phyloP scores from a whole-genome alignment of 495 filamentous ascomycete species.

The Paragyromitra xinjiangensis region DNA sequence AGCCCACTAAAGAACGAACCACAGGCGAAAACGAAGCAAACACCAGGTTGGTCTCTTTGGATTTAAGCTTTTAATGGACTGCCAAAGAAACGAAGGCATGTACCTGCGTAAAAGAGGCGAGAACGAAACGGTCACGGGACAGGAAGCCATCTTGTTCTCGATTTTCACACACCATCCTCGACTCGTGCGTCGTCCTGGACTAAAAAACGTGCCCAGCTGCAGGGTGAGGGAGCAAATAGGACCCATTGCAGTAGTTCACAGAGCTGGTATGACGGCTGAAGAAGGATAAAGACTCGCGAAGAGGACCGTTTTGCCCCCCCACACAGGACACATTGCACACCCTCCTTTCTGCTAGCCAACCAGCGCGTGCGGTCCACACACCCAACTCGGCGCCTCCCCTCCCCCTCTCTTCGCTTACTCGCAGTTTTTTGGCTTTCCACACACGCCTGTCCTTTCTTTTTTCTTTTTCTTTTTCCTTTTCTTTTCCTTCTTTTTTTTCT shows the following conservation, averaged over 20 bases:
- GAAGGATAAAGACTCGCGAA: conserved; percentile 44
- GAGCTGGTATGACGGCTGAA: conserved; percentile 47
- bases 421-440: conserved; percentile 31
- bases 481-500: too few relatives aligned
- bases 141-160: conserved; percentile 21
- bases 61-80: conserved; percentile 42
- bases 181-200: background rate
- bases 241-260: conserved; percentile 38
- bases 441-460: background rate
- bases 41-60: conserved; percentile 5
- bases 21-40: conserved; percentile 36
- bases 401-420: conserved; percentile 48
- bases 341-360: conserved; percentile 37
- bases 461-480: too few relatives aligned
- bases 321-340: conserved; percentile 54
- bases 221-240: conserved; percentile 44
- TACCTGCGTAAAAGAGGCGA: conserved; percentile 41
- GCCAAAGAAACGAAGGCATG: conserved; percentile 13
- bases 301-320: conserved; percentile 42
- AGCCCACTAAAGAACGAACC: conserved; percentile 30
- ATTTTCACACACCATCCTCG: conserved; percentile 17
- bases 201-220: conserved; percentile 36
- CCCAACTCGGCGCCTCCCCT: conserved; percentile 42
- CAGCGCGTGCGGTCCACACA: conserved; percentile 41
- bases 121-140: conserved; percentile 30